Conservation (phyloP, 768 basidiomycete species). For the Rossbeevera mucosa region DNA sequence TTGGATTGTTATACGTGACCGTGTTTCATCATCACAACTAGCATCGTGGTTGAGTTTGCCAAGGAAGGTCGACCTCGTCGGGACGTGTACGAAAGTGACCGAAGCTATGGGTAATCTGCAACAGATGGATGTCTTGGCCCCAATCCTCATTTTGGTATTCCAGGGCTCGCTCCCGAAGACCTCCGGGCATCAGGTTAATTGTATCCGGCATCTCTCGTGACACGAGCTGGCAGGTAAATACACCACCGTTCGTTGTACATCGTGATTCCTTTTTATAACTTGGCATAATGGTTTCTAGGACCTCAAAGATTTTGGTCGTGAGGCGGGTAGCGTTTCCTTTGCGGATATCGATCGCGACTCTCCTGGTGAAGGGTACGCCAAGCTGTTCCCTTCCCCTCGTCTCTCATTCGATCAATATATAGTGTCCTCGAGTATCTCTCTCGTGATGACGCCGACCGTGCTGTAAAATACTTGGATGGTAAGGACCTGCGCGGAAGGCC, state of each 20-base stretch:
- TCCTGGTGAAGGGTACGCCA: slow-evolving; percentile 79
- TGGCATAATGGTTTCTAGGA: slow-evolving; percentile 59
- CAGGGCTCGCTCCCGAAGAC: slow-evolving; percentile 65
- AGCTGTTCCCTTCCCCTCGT: neutral
- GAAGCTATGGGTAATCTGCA: slow-evolving; percentile 50
- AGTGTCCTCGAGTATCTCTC: slow-evolving; percentile 90
- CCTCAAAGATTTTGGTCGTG: slow-evolving; percentile 95
- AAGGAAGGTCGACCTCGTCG: slow-evolving; percentile 87
- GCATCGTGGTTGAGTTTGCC: slow-evolving; percentile 94
- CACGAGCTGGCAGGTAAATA: slow-evolving; percentile 98
- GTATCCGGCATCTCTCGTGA: slow-evolving; percentile 89
- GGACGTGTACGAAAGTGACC: slow-evolving; percentile 60
- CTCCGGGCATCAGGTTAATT: slow-evolving; percentile 76
- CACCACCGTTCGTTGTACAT: slow-evolving; percentile 15
- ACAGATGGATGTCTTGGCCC: slow-evolving; percentile 3
- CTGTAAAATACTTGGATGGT: slow-evolving; percentile 81
- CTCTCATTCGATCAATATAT: slow-evolving; percentile 3
- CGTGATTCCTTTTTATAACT: slow-evolving; percentile 7
- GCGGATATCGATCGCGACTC: slow-evolving; percentile 90
- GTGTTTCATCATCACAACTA: slow-evolving; percentile 28
- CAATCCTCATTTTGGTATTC: slow-evolving; percentile 23
- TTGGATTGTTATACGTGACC: neutral
- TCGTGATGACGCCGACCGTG: slow-evolving; percentile 88
- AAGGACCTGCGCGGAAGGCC: slow-evolving; percentile 82
- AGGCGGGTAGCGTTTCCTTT: slow-evolving; percentile 88